These are phyloP conservation scores for Bretziella fagacearum DNA, from an alignment of 2,329 filamentous ascomycete genomes.

Conservation along the genomic window DNA sequence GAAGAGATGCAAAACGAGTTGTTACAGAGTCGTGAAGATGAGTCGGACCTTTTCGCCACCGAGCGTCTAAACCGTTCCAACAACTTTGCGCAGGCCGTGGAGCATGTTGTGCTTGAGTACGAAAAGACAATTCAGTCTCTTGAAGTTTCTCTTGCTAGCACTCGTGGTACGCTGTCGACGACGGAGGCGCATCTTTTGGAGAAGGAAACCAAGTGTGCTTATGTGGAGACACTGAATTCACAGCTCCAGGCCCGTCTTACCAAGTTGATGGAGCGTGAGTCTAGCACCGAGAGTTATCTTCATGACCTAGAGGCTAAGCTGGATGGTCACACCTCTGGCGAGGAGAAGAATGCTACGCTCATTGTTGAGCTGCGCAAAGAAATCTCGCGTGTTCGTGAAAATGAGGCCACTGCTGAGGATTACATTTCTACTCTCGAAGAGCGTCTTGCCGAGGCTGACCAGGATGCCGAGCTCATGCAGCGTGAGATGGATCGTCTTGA, in stretches of 20 bases:
- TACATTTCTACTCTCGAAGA: constrained; percentile 97
- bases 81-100: constrained; percentile 87
- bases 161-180: constrained; percentile 62
- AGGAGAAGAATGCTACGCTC: constrained; percentile 79
- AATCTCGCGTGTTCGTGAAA: constrained; percentile 71
- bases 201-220: constrained; percentile 84
- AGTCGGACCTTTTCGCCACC: constrained; percentile 44
- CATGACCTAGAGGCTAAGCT: constrained; percentile 82
- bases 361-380: constrained; percentile 82
- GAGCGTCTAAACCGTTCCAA: constrained; percentile 88
- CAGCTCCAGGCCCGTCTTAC: constrained; percentile 83
- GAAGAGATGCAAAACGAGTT: constrained; percentile 40
- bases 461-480: constrained; percentile 93
- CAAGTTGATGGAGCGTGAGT: constrained; percentile 81
- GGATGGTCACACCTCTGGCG: constrained; percentile 75
- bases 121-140: constrained; percentile 95
- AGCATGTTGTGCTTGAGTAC: constrained; percentile 91
- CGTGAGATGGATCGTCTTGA: constrained; percentile 88
- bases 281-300: constrained; percentile 80
- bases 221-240: constrained; percentile 77
- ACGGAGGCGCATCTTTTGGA: constrained; percentile 80
- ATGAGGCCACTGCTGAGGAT: constrained; percentile 78
- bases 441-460: constrained; percentile 83
- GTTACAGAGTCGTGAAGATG: constrained; percentile 30
- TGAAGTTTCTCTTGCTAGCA: constrained; percentile 80